Base-by-base conservation (phyloP, 2,329 filamentous ascomycete genomes). In the Colletotrichum ledebouriae region DNA sequence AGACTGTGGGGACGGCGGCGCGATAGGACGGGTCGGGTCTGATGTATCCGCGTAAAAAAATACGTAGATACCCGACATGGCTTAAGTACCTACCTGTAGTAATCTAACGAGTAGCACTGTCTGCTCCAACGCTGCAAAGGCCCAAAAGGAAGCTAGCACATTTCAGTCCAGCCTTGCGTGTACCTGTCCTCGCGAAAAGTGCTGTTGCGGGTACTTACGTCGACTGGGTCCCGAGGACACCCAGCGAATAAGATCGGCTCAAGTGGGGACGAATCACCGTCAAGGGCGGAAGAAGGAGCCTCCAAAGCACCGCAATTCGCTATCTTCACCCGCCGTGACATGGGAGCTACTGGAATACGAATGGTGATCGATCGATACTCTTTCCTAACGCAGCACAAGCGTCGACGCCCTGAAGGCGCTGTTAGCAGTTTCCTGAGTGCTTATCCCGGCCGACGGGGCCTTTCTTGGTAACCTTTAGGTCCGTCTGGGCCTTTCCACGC, bases 341-440 rank as follows among this genome's bases (percentile, higher is more conserved):
- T 59, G 61, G 49, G 13, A 60, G 60, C 59, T 65, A 37, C 55
- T 55, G 49, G 13, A 60, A 65, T 68, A 68, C 61, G 65, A 68
- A 68, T 60, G 65, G 65, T 65, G 65, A 68, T 68, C 65, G 53
- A 53, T 65, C 65, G 33, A 59, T 42, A 9, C 49, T 68, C n/a
- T 65, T 65, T 59, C 65, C 65, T 33, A 68, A 68, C 65, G 41
- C 49, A 65, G 64, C 55, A 58, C 60, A 65, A 68, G 65, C 65
- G 65, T 65, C 46, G 34, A 68, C 65, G 55, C 55, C 61, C 65
- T 53, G 56, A 65, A 61, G 41, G 55, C 46, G 41, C n/a, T 65
- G 41, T 65, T 47, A 64, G 61, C 46, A 55, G 55, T 42, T 34
- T 44, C 52, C n/a, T 44, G 33, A 49, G 57, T 42, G 37, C 63